Conservation (phyloP, 129 eudicot species). For the Lactuca saligna region DNA sequence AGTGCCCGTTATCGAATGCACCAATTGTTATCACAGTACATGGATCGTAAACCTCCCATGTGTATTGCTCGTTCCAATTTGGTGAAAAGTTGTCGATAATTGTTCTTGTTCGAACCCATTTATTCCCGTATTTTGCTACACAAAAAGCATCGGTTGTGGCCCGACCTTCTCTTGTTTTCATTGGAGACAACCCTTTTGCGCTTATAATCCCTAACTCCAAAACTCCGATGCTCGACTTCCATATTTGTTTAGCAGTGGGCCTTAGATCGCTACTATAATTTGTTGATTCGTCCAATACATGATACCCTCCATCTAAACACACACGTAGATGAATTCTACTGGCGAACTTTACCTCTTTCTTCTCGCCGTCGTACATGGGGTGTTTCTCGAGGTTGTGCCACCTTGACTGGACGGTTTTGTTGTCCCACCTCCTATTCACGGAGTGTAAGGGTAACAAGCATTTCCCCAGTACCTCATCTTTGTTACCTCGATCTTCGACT, state of each 20-base stretch:
- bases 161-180: conserved; percentile 69
- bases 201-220: conserved; percentile 83
- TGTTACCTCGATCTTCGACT: conserved; percentile 65
- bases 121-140: conserved; percentile 80
- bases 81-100: conserved; percentile 68
- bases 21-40: conserved; percentile 80
- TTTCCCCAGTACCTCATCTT: conserved; percentile 59
- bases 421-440: conserved; percentile 64
- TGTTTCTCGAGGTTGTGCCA: conserved; percentile 89
- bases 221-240: conserved; percentile 76
- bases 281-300: conserved; percentile 82
- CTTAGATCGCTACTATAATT: conserved; percentile 71
- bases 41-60: conserved; percentile 94
- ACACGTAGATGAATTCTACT: conserved; percentile 79
- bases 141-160: conserved; percentile 86
- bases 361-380: conserved; percentile 53
- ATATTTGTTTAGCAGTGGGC: conserved; percentile 69
- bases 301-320: conserved; percentile 88
- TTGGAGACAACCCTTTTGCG: conserved; percentile 68
- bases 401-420: conserved; percentile 62
- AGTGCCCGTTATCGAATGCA: conserved; percentile 70
- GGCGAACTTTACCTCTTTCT: conserved; percentile 66
- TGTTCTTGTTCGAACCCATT: conserved; percentile 89
- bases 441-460: conserved; percentile 45
- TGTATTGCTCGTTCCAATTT: conserved; percentile 91